Conservation (phyloP, 352 stramenopile genomes). For the Phytophthora litchii region DNA sequence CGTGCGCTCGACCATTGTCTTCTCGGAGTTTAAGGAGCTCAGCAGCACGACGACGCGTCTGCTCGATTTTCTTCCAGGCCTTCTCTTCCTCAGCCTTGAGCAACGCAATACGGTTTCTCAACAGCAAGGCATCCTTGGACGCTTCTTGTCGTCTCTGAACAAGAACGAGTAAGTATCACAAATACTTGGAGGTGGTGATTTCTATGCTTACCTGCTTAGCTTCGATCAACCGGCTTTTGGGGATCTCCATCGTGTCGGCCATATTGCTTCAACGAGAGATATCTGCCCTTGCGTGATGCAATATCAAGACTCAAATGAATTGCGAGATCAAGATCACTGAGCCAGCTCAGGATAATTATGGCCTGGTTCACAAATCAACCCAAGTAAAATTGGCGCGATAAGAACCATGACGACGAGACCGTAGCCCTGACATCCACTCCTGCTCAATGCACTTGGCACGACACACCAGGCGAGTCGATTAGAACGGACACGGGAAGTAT, state of each 20-base stretch:
- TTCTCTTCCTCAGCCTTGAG: constrained; percentile 84
- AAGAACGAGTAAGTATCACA: background rate
- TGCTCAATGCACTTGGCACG: background rate
- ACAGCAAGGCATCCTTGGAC: constrained; percentile 71
- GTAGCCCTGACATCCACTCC: background rate
- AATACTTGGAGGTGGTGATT: background rate
- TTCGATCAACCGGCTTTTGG: constrained; percentile 77
- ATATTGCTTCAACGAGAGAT: constrained; percentile 16
- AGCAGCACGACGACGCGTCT: constrained; percentile 71
- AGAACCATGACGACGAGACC: constrained; percentile 16
- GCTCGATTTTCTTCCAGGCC: constrained; percentile 87
- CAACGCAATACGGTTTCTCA: constrained; percentile 82
- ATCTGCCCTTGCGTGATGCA: background rate
- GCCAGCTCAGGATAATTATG: constrained; percentile 26
- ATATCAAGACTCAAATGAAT: constrained; percentile 6
- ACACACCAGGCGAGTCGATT: background rate
- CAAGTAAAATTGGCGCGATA: constrained; percentile 29
- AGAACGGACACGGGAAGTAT: constrained; percentile 27
- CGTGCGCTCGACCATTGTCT: constrained; percentile 67
- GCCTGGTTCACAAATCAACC: background rate
- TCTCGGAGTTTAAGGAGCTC: constrained; percentile 76
- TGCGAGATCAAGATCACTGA: constrained; percentile 1
- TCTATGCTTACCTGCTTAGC: constrained; percentile 64
- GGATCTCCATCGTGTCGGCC: constrained; percentile 44
- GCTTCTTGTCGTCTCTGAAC: constrained; percentile 75